Conservation (phyloP, 257 asterid genomes). For the Marsdenia floribunda region DNA sequence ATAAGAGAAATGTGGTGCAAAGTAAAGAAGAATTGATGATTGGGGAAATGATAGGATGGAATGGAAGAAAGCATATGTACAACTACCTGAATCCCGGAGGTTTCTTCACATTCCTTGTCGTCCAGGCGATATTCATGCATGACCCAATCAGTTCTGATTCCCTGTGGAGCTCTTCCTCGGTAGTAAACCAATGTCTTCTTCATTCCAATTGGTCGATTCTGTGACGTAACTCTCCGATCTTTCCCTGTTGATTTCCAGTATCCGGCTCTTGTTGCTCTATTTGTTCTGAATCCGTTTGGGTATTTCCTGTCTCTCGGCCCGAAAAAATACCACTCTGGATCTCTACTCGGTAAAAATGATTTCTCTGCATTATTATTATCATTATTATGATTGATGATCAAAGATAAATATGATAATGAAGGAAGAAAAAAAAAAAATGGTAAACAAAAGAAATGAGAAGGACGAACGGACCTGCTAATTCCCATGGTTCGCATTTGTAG, state of each 20-base stretch:
- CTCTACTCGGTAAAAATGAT: slow-evolving; percentile 89
- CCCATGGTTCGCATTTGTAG: slow-evolving; percentile 99
- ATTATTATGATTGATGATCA: no score
- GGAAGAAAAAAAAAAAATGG: neutral
- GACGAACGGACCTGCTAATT: slow-evolving; percentile 61
- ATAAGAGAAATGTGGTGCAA: no score
- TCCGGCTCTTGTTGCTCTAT: slow-evolving; percentile 88
- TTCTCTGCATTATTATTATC: slow-evolving; percentile 45
- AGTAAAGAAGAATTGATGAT: no score
- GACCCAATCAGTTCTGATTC: slow-evolving; percentile 88
- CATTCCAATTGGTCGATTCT: slow-evolving; percentile 81
- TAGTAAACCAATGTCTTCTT: slow-evolving; percentile 91
- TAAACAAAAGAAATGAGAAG: neutral
- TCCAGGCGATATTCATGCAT: slow-evolving; percentile 95
- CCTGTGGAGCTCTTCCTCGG: slow-evolving; percentile 93
- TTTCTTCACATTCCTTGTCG: slow-evolving; percentile 67
- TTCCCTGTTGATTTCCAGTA: slow-evolving; percentile 97
- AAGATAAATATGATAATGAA: neutral
- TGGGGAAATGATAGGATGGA: no score
- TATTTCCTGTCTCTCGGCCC: slow-evolving; percentile 97
- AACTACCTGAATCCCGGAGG: slow-evolving; percentile 85
- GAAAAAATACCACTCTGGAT: slow-evolving; percentile 96
- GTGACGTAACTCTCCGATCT: slow-evolving; percentile 68
- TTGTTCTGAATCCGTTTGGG: slow-evolving; percentile 90
- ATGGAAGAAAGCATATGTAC: slow-evolving; percentile 7